Evolutionary conservation across 1,139 yeast species (phyloP), one percentile per base, ranked within the genome.

Genomic region (Geotrichum phurueaensis): DNA sequence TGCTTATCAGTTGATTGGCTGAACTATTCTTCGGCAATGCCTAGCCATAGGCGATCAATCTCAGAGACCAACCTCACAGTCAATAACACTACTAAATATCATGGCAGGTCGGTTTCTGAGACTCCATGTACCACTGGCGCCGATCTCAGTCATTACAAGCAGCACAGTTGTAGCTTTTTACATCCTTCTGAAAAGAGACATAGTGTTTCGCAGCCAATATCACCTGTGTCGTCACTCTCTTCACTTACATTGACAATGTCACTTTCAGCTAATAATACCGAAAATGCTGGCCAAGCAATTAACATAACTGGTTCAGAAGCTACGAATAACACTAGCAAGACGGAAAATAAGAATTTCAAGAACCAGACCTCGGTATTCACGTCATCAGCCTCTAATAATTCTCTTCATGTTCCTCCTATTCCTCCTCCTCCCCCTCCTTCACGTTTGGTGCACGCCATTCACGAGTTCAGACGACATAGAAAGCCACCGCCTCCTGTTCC

Each of bases 1-100:
- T 87, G 96, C 68, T 71, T 87, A 60, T 69, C 77, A 0, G 80
- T 87, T 1, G 74, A 79, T 2, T 86, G 91, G 87, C 74, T 88
- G 31, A 76, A 68, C 13, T 68, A 65, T 58, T 39, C 18, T 15
- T 18, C 47, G 7, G 7, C 39, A 45, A 4, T 22, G 25, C 49
- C 48, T 31, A 13, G 43, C 36, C 47, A 39, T 39, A 39, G 9
- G n/a, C 18, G 47, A 39, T 39, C 47, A 7, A 39, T 39, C 18
- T 39, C 47, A 39, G 47, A 39, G 18, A 39, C n/a, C 20, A 39
- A 39, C n/a, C 18, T n/a, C 20, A n/a, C 47, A 5, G 9, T 39
- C 10, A 39, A 48, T 23, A 6, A 48, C 18, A 15, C 18, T 22
- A 2, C 51, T 3, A 48, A 48, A 18, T 7, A 23, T 22, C 51